phyloP scores from a whole-genome alignment of 768 basidiomycete genomes.

The Suillus lakei region DNA sequence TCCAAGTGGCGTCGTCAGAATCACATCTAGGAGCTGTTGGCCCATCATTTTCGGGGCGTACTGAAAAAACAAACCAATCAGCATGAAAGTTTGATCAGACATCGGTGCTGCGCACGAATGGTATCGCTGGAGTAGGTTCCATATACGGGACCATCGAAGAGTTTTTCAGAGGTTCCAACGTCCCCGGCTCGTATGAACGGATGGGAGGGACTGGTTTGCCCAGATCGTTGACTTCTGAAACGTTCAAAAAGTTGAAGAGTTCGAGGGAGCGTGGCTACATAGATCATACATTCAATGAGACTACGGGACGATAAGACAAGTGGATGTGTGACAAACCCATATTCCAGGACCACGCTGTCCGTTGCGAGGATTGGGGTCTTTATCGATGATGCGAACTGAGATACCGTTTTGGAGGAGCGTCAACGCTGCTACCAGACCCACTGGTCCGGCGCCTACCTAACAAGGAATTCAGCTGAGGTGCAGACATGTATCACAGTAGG shows the following conservation, averaged over 20 bases:
- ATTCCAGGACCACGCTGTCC: conserved; percentile 46
- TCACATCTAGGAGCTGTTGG: conserved; percentile 33
- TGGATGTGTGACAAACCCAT: conserved; percentile 29
- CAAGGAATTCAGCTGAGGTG: background rate
- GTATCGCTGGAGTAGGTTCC: conserved; percentile 27
- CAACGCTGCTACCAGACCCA: conserved; percentile 16
- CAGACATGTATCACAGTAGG: background rate
- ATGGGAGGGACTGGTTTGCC: conserved; percentile 33
- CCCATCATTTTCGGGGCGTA: conserved; percentile 6
- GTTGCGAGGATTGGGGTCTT: conserved; percentile 30
- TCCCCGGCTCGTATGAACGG: conserved; percentile 34
- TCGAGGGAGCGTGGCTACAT: conserved; percentile 48
- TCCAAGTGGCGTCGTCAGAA: conserved; percentile 3
- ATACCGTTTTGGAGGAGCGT: conserved; percentile 17
- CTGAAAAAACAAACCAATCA: conserved; percentile 6
- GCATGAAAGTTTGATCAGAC: background rate
- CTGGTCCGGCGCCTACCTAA: conserved; percentile 14
- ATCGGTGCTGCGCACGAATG: conserved; percentile 26
- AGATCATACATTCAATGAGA: background rate
- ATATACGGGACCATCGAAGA: conserved; percentile 20
- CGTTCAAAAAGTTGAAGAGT: conserved; percentile 41
- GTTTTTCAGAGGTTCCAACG: conserved; percentile 4
- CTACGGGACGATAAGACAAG: background rate
- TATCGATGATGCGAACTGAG: conserved; percentile 17
- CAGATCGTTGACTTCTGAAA: conserved; percentile 38